Percentiles rank a stretch among this genome's conserved stretches.
Evolutionary conservation across 345 rosid species (phyloP).

Genomic region (Lagerstroemia speciosa): DNA sequence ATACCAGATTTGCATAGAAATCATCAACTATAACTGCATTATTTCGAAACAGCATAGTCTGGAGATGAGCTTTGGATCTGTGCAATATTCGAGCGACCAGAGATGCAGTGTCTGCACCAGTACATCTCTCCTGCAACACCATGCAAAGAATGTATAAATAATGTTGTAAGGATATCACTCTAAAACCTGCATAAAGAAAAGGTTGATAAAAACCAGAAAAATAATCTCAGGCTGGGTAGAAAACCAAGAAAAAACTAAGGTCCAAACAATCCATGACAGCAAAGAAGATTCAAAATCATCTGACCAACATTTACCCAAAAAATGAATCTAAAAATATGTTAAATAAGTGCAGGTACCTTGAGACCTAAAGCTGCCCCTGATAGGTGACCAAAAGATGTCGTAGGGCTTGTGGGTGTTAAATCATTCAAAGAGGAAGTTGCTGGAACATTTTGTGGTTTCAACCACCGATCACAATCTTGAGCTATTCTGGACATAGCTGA

Average conservation of each 20-base stretch:
- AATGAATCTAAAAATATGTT: background rate
- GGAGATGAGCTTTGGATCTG: constrained; percentile 85
- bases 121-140: constrained; percentile 80
- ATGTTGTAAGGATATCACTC: background rate
- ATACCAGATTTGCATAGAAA: constrained; percentile 71
- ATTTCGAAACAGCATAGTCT: constrained; percentile 81
- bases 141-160: constrained; percentile 13
- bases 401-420: constrained; percentile 53
- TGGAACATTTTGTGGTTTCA: constrained; percentile 49
- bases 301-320: background rate
- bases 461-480: constrained; percentile 95
- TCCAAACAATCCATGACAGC: background rate
- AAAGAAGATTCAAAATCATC: background rate
- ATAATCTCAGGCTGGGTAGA: background rate
- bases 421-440: constrained; percentile 47
- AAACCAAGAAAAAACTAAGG: background rate
- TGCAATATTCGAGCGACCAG: constrained; percentile 82
- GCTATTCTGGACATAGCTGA: constrained; percentile 63
- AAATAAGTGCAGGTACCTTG: constrained; percentile 45
- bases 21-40: constrained; percentile 78
- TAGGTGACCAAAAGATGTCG: constrained; percentile 27
- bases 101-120: constrained; percentile 64
- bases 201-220: background rate
- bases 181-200: background rate
- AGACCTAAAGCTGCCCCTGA: constrained; percentile 59